These are phyloP conservation scores for Sapria himalayana DNA, from an alignment of 345 rosid genomes.

Conservation along the genomic window DNA sequence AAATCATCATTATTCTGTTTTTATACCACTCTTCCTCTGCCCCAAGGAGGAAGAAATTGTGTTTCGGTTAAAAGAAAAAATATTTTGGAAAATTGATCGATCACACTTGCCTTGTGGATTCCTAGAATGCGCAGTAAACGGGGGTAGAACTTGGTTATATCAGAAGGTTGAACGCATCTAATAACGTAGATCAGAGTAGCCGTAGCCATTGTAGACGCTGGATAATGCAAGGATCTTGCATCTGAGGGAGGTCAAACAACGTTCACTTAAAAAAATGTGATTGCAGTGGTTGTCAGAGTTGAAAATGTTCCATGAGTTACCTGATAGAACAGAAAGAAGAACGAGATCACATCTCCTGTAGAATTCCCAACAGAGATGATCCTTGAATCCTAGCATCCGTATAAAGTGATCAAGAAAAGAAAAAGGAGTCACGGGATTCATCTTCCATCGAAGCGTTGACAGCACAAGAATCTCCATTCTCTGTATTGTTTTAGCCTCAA, in stretches of 20 bases:
- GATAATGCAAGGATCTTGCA: constrained; percentile 38
- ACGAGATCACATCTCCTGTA: constrained; percentile 42
- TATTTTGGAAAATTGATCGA: not conserved
- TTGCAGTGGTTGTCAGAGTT: not conserved
- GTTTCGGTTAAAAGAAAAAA: not conserved
- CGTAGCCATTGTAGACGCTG: constrained; percentile 67
- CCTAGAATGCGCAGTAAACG: constrained; percentile 39
- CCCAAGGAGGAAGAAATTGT: too few species aligned
- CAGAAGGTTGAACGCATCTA: constrained; percentile 30
- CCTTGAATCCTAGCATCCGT: constrained; percentile 48
- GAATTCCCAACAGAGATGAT: constrained; percentile 46
- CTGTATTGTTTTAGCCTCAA: constrained; percentile 74
- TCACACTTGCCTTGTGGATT: constrained; percentile 30
- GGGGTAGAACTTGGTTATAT: constrained; percentile 24
- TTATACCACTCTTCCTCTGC: too few species aligned
- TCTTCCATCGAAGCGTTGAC: constrained; percentile 69
- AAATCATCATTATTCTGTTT: constrained; percentile 1
- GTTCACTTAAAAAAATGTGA: not conserved
- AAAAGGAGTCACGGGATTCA: constrained; percentile 72
- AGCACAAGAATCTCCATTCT: constrained; percentile 91
- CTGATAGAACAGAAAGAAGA: constrained; percentile 40
- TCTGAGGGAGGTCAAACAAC: too few species aligned
- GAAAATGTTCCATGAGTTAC: constrained; percentile 15
- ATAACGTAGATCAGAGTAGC: constrained; percentile 66
- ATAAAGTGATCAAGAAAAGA: constrained; percentile 63